phyloP scores from a whole-genome alignment of 176 grass and related monocot genomes.

The Oryza punctata region DNA sequence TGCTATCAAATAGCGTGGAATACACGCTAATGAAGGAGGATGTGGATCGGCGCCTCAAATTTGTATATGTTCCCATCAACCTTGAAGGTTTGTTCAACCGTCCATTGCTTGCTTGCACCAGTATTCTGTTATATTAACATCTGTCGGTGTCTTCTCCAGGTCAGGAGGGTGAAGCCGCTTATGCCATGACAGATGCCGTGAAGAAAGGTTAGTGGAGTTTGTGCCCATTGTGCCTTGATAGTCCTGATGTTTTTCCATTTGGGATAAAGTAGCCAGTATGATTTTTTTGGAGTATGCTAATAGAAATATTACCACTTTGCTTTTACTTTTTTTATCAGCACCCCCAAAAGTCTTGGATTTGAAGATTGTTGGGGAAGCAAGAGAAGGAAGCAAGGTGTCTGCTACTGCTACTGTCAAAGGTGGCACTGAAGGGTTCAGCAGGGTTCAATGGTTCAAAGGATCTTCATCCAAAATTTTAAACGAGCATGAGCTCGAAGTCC shows the following conservation, averaged over 20 bases:
- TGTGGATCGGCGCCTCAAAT: constrained; percentile 63
- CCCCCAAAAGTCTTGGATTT: constrained; percentile 87
- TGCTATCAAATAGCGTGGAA: constrained; percentile 65
- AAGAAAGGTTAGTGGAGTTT: constrained; percentile 61
- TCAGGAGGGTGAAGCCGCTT: constrained; percentile 74
- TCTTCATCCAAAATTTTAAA: constrained; percentile 57
- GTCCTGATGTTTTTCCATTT: neutral
- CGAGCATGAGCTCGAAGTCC: constrained; percentile 74
- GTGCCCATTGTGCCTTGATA: constrained; percentile 16
- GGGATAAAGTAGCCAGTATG: constrained; percentile 1
- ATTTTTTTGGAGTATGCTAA: neutral
- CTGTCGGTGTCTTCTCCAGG: constrained; percentile 52
- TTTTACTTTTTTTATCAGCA: constrained; percentile 55
- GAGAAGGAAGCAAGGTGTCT: constrained; percentile 88
- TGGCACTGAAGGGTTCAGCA: constrained; percentile 76
- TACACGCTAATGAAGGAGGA: constrained; percentile 78
- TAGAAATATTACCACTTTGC: constrained; percentile 24
- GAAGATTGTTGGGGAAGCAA: constrained; percentile 76
- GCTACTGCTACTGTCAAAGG: constrained; percentile 68
- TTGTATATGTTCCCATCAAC: constrained; percentile 83
- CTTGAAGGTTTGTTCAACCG: constrained; percentile 72
- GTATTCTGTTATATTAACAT: constrained; percentile 38
- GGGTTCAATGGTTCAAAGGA: constrained; percentile 97
- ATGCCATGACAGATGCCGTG: constrained; percentile 60
- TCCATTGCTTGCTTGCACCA: constrained; percentile 30